phyloP scores from a whole-genome alignment of 208 protist species.

The Trypanosoma avium region DNA sequence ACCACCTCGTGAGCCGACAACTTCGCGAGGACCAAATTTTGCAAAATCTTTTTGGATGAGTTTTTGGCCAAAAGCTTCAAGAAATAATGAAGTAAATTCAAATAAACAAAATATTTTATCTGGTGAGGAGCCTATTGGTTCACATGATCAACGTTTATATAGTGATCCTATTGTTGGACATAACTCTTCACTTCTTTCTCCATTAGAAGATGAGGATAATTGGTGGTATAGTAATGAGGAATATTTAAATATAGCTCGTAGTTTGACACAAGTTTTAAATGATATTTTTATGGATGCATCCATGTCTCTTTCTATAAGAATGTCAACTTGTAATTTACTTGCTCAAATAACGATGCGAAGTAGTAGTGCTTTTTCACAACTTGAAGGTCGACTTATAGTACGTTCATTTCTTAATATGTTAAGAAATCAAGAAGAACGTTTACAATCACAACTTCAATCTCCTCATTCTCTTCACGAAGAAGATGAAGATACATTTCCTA shows the following conservation, averaged over 20 bases:
- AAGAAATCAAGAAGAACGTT: slow-evolving; percentile 4
- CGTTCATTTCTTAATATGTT: slow-evolving; percentile 47
- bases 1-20: neutral
- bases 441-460: neutral
- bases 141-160: neutral
- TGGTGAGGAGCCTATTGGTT: neutral
- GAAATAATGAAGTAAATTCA: neutral
- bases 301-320: slow-evolving; percentile 39
- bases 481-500: neutral
- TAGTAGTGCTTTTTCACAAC: slow-evolving; percentile 43
- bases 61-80: slow-evolving; percentile 4
- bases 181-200: neutral
- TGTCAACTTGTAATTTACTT: slow-evolving; percentile 42
- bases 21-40: neutral
- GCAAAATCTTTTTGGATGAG: neutral
- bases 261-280: slow-evolving; percentile 44
- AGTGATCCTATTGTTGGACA: neutral
- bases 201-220: neutral
- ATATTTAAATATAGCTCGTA: slow-evolving; percentile 47
- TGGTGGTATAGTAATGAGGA: slow-evolving; percentile 53
- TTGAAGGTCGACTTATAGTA: slow-evolving; percentile 59
- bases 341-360: slow-evolving; percentile 46
- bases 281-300: slow-evolving; percentile 29
- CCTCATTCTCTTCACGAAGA: neutral
- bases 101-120: neutral